Evolutionary conservation across 495 filamentous ascomycete species (phyloP).

Genomic region (Neurospora sp.): DNA sequence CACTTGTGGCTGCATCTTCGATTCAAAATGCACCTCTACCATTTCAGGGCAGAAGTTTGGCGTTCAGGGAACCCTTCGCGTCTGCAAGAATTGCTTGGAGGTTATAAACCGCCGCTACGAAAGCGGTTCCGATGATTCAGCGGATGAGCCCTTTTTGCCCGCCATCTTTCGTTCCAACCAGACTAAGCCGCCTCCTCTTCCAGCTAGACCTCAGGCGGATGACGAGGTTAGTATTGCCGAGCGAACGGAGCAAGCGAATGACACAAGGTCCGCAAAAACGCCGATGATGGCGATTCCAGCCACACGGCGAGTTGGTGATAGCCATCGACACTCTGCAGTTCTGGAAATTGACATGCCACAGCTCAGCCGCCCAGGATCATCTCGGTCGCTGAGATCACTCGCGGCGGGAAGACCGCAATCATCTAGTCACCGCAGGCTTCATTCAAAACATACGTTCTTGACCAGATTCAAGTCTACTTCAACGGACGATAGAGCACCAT

Average conservation of each 20-base stretch:
- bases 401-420: slow-evolving; percentile 57
- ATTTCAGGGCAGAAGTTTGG: slow-evolving; percentile 80
- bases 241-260: slow-evolving; percentile 31
- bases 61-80: slow-evolving; percentile 74
- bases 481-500: slow-evolving; percentile 67
- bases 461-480: slow-evolving; percentile 43
- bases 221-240: slow-evolving; percentile 33
- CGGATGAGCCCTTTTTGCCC: slow-evolving; percentile 52
- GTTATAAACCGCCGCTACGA: slow-evolving; percentile 89
- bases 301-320: slow-evolving; percentile 71
- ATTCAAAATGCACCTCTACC: slow-evolving; percentile 87
- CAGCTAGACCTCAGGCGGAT: slow-evolving; percentile 17
- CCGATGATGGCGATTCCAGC: slow-evolving; percentile 82
- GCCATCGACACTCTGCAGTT: slow-evolving; percentile 76
- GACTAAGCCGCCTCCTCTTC: slow-evolving; percentile 21
- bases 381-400: slow-evolving; percentile 79
- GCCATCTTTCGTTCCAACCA: slow-evolving; percentile 43
- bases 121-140: slow-evolving; percentile 74
- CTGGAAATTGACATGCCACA: slow-evolving; percentile 73
- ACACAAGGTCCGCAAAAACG: slow-evolving; percentile 37
- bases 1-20: slow-evolving; percentile 91
- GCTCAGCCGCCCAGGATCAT: slow-evolving; percentile 73
- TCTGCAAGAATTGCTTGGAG: slow-evolving; percentile 89
- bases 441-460: slow-evolving; percentile 74
- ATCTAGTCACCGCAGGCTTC: slow-evolving; percentile 71